Evolutionary conservation across 2,329 filamentous ascomycete genomes (phyloP), one percentile per base, ranked within the genome.

Genomic region (Calonectria pteridis): DNA sequence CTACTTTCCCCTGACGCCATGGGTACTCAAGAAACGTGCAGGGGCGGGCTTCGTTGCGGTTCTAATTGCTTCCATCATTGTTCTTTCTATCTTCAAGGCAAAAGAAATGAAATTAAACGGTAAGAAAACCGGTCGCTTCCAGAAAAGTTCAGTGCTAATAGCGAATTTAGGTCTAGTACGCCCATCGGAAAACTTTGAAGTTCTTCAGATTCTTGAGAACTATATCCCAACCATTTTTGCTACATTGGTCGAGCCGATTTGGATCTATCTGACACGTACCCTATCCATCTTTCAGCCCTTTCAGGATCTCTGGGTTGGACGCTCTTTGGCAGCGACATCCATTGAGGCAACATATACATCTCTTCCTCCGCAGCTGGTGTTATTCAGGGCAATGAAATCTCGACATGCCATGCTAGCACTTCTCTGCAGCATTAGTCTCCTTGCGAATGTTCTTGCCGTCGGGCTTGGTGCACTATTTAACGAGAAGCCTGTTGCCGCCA

Each of bases 201-300:
- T 72, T 23, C 62, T 46, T 1, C 63, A 62, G n/a, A 33, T 72
- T 28, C 40, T 72, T 4, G 63, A 62, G 23, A 72, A 66, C 16
- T 73, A 64, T 35, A 26, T 73, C 23, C 71, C 71, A 26, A 69
- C 71, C 2, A 33, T 65, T 5, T 50, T 69, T 23, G 65, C 71
- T 14, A 73, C 71, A 29, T 20, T 65, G 9, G 14, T 65, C 1
- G 71, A 69, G 26, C 49, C 71, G 2, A 43, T 73, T 7, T 73
- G 71, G 71, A 67, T 66, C 2, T 59, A 59, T 16, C 23, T 73
- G 2, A 66, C 59, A 6, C 20, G 71, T 9, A 55, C 65, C 2
- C 13, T 73, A 7, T 69, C 66, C 37, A 64, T 73, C 14, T 50
- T 73, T 18, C 66, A 69, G 29, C 71, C 71, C 3, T 73, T 73